Percentiles rank a stretch among this genome's conserved stretches.
phyloP scores from a whole-genome alignment of 176 grass and related monocot genomes.

The Musa troglodytarum region DNA sequence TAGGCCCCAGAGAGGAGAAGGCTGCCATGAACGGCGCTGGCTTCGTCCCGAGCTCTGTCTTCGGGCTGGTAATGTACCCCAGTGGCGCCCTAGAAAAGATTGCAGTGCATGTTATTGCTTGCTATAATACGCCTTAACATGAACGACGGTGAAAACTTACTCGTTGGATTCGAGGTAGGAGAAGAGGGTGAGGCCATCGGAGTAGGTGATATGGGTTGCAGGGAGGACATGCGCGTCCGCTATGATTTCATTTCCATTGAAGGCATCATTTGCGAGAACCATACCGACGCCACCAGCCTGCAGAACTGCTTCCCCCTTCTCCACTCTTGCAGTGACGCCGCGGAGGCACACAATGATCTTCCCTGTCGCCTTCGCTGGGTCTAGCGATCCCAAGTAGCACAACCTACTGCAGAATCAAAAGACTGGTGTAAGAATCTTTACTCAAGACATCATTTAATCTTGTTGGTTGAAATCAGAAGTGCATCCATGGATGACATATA shows the following conservation, averaged over 20 bases:
- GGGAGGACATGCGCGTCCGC: conserved; percentile 14
- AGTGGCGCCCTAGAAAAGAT: background rate
- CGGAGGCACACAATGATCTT: conserved; percentile 12
- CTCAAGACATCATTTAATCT: background rate
- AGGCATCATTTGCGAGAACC: conserved; percentile 8
- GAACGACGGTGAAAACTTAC: background rate
- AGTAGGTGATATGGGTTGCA: conserved; percentile 7
- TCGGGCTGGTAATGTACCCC: background rate
- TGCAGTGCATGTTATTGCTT: background rate
- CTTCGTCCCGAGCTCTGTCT: background rate
- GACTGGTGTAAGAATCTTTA: background rate
- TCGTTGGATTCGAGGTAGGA: conserved; percentile 7
- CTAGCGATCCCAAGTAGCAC: conserved; percentile 3
- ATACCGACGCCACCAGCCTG: conserved; percentile 5
- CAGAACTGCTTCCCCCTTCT: background rate
- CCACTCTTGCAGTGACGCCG: conserved; percentile 1
- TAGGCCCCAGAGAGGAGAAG: conserved; percentile 17
- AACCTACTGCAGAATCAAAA: conserved; percentile 5
- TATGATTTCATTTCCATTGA: conserved; percentile 2
- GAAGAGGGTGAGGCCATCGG: conserved; percentile 10
- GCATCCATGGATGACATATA: no score
- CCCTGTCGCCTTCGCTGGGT: conserved; percentile 1
- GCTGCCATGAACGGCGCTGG: conserved; percentile 15
- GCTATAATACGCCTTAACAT: no score
- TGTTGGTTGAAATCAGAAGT: no score